Percentiles rank a stretch among this genome's conserved stretches.
Conservation (phyloP, 129 eudicot genomes). For the Tagetes patula region DNA sequence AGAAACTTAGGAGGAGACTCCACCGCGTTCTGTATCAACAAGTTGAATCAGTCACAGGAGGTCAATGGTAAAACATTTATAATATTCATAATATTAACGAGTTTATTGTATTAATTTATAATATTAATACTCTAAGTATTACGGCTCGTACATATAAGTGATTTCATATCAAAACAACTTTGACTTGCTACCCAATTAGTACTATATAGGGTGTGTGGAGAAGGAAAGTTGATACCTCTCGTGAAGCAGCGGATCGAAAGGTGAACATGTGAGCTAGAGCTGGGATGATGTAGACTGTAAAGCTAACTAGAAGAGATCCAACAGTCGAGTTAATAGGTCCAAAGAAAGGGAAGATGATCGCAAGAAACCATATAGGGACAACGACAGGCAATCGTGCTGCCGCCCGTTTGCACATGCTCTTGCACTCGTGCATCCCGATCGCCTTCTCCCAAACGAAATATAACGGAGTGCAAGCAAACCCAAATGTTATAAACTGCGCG, state of each 20-base stretch:
- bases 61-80: not conserved
- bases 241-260: slow-evolving; percentile 74
- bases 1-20: slow-evolving; percentile 85
- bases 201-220: too few species aligned
- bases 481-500: slow-evolving; percentile 96
- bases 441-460: slow-evolving; percentile 98
- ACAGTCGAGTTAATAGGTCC: slow-evolving; percentile 98
- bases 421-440: slow-evolving; percentile 95
- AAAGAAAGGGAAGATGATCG: slow-evolving; percentile 92
- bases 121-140: too few species aligned
- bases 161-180: too few species aligned
- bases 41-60: not conserved
- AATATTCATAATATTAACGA: too few species aligned
- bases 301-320: slow-evolving; percentile 95
- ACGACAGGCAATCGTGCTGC: slow-evolving; percentile 96
- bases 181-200: too few species aligned
- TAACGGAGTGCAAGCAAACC: slow-evolving; percentile 94
- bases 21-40: slow-evolving; percentile 69
- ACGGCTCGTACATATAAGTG: too few species aligned
- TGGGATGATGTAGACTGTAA: slow-evolving; percentile 96
- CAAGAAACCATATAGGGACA: slow-evolving; percentile 94
- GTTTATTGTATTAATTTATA: too few species aligned
- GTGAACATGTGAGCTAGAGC: slow-evolving; percentile 93
- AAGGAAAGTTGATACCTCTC: slow-evolving; percentile 60
- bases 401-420: slow-evolving; percentile 94